These are phyloP conservation scores for Trametes villosa DNA, from an alignment of 768 basidiomycete species.

Conservation along the genomic window DNA sequence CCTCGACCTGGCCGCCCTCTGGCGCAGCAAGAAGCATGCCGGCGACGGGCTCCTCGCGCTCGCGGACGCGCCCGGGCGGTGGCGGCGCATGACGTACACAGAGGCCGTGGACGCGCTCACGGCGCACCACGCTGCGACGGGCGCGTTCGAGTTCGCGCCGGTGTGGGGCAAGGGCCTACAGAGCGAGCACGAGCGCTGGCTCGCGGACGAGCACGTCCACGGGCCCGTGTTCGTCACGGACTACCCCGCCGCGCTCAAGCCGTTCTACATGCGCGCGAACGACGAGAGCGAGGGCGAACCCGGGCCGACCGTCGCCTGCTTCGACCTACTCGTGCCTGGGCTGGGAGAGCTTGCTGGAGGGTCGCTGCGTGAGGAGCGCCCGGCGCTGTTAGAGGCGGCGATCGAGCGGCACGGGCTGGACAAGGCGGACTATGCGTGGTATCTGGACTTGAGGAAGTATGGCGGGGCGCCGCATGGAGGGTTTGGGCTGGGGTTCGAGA, in stretches of 20 bases:
- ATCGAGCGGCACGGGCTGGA: constrained; percentile 56
- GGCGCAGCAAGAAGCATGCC: constrained; percentile 35
- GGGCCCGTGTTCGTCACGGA: constrained; percentile 92
- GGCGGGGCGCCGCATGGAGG: constrained; percentile 94
- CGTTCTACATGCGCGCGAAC: constrained; percentile 94
- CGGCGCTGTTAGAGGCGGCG: constrained; percentile 50
- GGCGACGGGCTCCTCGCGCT: constrained; percentile 31
- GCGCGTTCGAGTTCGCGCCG: constrained; percentile 59
- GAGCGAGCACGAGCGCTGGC: constrained; percentile 93
- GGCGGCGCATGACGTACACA: constrained; percentile 79
- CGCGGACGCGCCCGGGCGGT: constrained; percentile 40
- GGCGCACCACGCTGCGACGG: constrained; percentile 38
- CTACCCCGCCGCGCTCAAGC: constrained; percentile 83
- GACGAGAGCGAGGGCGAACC: constrained; percentile 13
- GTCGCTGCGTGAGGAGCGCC: constrained; percentile 82
- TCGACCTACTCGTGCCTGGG: constrained; percentile 88
- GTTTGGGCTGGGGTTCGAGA: constrained; percentile 95
- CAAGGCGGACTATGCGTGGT: constrained; percentile 61
- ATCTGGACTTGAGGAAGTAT: constrained; percentile 79
- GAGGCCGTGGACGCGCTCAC: constrained; percentile 67
- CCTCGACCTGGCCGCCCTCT: constrained; percentile 41
- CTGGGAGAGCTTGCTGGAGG: constrained; percentile 93
- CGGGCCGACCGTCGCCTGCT: constrained; percentile 80
- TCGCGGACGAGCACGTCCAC: constrained; percentile 67
- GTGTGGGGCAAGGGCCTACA: constrained; percentile 73